Conservation (phyloP, 2,329 filamentous ascomycete species). For the Colletotrichum horii region DNA sequence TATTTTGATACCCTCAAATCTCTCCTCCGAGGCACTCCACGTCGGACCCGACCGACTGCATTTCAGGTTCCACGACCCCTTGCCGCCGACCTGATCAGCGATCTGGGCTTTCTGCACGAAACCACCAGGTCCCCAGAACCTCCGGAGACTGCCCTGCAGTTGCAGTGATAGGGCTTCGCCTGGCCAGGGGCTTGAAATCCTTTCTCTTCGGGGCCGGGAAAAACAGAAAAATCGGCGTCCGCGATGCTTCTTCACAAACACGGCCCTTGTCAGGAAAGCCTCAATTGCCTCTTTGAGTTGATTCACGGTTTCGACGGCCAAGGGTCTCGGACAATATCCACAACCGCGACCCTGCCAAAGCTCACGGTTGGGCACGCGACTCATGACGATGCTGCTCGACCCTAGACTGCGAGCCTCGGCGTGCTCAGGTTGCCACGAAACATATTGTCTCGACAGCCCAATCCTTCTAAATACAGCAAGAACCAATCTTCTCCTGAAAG, state of each 20-base stretch:
- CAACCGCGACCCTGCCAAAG: neutral
- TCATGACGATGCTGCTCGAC: slow-evolving; percentile 1
- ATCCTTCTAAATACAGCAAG: neutral
- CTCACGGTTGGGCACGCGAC: slow-evolving; percentile 1
- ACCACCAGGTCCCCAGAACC: neutral
- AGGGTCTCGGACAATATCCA: neutral
- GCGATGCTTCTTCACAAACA: neutral
- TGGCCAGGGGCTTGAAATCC: neutral
- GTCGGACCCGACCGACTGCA: slow-evolving; percentile 5
- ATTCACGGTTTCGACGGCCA: neutral
- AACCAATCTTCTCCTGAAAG: neutral
- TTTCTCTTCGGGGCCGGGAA: neutral
- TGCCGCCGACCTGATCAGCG: neutral
- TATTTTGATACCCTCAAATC: neutral
- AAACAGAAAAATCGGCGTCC: neutral
- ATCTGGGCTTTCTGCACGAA: neutral
- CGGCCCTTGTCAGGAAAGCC: neutral
- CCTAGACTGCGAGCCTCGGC: neutral
- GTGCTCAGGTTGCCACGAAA: neutral
- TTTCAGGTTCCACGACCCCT: neutral
- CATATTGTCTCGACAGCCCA: neutral
- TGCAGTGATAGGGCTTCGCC: neutral
- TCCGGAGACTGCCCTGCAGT: neutral
- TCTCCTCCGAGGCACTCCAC: neutral
- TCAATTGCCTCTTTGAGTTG: neutral